These are phyloP conservation scores for Hyaloscypha variabilis DNA, from an alignment of 495 filamentous ascomycete species.

Conservation along the genomic window DNA sequence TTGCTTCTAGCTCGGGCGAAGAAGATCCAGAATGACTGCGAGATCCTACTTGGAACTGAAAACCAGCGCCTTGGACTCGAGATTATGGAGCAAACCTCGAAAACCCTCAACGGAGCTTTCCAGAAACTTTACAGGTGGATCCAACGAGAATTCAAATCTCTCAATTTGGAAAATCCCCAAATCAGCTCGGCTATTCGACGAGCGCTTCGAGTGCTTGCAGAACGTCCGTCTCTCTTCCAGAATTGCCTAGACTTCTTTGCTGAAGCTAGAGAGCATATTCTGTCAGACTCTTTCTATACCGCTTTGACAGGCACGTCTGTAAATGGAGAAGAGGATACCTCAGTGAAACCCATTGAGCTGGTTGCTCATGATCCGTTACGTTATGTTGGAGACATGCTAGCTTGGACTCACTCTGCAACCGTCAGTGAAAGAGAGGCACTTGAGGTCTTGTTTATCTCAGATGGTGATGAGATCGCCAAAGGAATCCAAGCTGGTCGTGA, in stretches of 20 bases:
- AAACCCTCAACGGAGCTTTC: constrained; percentile 85
- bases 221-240: constrained; percentile 88
- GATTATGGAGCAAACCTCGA: constrained; percentile 86
- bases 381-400: constrained; percentile 97
- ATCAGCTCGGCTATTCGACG: constrained; percentile 85
- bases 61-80: constrained; percentile 85
- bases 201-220: constrained; percentile 84
- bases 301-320: constrained; percentile 76
- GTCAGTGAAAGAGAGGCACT: constrained; percentile 93
- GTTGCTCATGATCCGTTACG: constrained; percentile 89
- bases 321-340: constrained; percentile 44
- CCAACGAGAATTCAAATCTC: constrained; percentile 86
- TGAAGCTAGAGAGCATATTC: constrained; percentile 82
- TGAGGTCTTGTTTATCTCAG: constrained; percentile 86
- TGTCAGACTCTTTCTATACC: constrained; percentile 89
- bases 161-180: constrained; percentile 94
- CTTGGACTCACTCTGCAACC: constrained; percentile 92
- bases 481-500: constrained; percentile 83
- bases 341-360: constrained; percentile 90
- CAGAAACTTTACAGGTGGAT: constrained; percentile 96
- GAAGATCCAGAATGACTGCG: constrained; percentile 83
- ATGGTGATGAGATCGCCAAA: constrained; percentile 87
- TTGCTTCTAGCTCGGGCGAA: constrained; percentile 77
- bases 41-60: constrained; percentile 86
- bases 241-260: constrained; percentile 93